Base-by-base conservation (phyloP, 192 early-diverging fungal species). In the Borealophlyctis nickersoniae region DNA sequence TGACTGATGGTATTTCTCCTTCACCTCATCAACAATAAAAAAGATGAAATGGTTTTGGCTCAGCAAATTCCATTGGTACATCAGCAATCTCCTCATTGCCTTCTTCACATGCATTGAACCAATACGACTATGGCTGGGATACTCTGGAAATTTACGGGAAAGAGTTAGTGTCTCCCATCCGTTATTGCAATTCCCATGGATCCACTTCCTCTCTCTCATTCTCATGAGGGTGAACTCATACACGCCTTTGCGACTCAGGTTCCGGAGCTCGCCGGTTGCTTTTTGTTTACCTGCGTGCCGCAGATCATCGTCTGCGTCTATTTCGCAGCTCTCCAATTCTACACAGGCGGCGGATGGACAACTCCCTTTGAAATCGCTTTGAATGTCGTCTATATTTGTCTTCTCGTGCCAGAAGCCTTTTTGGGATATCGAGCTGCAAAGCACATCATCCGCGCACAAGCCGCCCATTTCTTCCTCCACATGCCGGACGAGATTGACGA, bases 221-320 rank as follows among this genome's bases (percentile, higher is more conserved):
- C n/a, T n/a, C n/a, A n/a, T n/a, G n/a, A n/a, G n/a, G 45, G n/a
- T 9, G 45, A 13, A 48, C 11, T n/a, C 45, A 13, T 13, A 48
- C 45, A n/a, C 45, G 9, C 45, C 9, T 13, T 48, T n/a, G n/a
- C n/a, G 9, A 9, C 31, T 19, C 30, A 74, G 69, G 70, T 78
- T 62, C 77, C 77, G 1, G 72, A 78, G 24, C 69, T 78, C 7
- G 56, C 69, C 2, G 73, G 77, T n/a, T 36, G 22, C 29, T 62
- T 78, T 36, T 69, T 78, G n/a, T 58, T 74, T 23, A 72, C 77
- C 5, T 3, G 59, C 13, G 72, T 74, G 36, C 77, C 77, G 19
- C 77, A 78, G 60, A 14, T 70, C 1, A 58, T 70, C 28, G 39
- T 68, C 22, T 53, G 52, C 45, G 56, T 73, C 58, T 77, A 74